Percentiles rank a stretch among this genome's conserved stretches.
Evolutionary conservation across 2,329 filamentous ascomycete genomes (phyloP).

Genomic region (Emmonsia crescens): DNA sequence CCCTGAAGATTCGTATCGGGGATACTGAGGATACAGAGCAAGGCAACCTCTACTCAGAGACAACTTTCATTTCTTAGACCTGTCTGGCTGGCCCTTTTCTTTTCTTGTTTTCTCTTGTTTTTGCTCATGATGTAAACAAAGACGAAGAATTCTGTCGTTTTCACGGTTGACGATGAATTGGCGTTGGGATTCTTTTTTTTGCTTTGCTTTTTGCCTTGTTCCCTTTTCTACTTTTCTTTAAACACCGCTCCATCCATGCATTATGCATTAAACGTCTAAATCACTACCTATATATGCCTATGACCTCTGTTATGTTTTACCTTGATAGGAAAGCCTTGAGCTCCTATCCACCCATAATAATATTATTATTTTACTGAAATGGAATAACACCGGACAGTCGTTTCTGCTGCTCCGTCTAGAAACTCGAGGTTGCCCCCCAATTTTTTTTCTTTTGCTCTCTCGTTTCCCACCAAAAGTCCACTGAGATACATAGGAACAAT

Average conservation of each 20-base stretch:
- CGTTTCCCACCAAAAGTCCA: not conserved
- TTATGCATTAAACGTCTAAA: not conserved
- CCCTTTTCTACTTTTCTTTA: not conserved
- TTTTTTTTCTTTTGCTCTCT: not conserved
- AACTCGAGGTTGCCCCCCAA: too few relatives aligned
- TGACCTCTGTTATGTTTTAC: not conserved
- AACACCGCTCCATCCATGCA: too few relatives aligned
- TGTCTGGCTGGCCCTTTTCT: not conserved
- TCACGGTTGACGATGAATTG: conserved; percentile 13
- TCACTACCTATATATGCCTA: not conserved
- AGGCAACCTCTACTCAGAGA: conserved; percentile 73
- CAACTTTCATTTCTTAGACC: conserved; percentile 77
- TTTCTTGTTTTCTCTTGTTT: not conserved
- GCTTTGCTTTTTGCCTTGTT: not conserved
- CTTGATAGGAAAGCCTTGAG: not conserved
- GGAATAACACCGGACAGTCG: not conserved
- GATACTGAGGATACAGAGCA: conserved; percentile 68
- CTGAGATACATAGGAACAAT: not conserved
- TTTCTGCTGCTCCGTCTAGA: not conserved
- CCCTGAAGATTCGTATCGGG: conserved; percentile 74
- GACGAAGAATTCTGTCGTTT: conserved; percentile 18
- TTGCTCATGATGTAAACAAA: conserved; percentile 14
- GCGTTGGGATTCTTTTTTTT: conserved; percentile 10
- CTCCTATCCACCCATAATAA: not conserved
- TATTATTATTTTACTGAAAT: not conserved